These are phyloP conservation scores for Chloropicon primus DNA, from an alignment of 139 green algal species.

Conservation along the genomic window DNA sequence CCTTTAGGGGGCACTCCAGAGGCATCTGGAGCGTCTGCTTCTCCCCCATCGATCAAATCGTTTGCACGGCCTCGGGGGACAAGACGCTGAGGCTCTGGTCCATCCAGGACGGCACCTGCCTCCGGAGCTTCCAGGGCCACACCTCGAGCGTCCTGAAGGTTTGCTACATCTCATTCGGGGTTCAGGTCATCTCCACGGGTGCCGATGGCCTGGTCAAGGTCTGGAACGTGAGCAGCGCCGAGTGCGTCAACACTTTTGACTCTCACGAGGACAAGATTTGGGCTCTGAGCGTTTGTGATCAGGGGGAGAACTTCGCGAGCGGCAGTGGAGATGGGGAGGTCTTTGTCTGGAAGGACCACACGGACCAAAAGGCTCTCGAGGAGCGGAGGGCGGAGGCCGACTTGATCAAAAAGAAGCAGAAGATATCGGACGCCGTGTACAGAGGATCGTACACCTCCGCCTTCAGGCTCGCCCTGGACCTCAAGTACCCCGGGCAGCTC, in stretches of 20 bases:
- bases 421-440: background rate
- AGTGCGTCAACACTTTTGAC: slow-evolving; percentile 80
- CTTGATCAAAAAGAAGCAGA: background rate
- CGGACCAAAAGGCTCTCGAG: slow-evolving; percentile 9
- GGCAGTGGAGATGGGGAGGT: slow-evolving; percentile 67
- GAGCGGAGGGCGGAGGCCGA: slow-evolving; percentile 21
- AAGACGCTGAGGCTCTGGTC: slow-evolving; percentile 79
- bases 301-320: slow-evolving; percentile 35
- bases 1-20: slow-evolving; percentile 65
- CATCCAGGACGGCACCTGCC: slow-evolving; percentile 59
- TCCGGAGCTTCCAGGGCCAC: slow-evolving; percentile 88
- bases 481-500: background rate
- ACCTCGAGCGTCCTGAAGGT: slow-evolving; percentile 61
- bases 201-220: slow-evolving; percentile 93
- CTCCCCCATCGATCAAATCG: slow-evolving; percentile 66
- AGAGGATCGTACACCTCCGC: background rate
- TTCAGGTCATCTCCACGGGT: slow-evolving; percentile 63
- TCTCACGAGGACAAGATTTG: slow-evolving; percentile 84
- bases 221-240: slow-evolving; percentile 61
- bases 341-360: slow-evolving; percentile 70
- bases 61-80: slow-evolving; percentile 56
- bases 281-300: slow-evolving; percentile 19
- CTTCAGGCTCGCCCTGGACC: background rate
- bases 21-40: slow-evolving; percentile 90
- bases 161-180: slow-evolving; percentile 60